A percentile compares a stretch with the other conserved stretches of the same genome.
These are phyloP conservation scores for Tetratostichococcus sp. DNA, from an alignment of 139 green algal genomes.

Conservation along the genomic window DNA sequence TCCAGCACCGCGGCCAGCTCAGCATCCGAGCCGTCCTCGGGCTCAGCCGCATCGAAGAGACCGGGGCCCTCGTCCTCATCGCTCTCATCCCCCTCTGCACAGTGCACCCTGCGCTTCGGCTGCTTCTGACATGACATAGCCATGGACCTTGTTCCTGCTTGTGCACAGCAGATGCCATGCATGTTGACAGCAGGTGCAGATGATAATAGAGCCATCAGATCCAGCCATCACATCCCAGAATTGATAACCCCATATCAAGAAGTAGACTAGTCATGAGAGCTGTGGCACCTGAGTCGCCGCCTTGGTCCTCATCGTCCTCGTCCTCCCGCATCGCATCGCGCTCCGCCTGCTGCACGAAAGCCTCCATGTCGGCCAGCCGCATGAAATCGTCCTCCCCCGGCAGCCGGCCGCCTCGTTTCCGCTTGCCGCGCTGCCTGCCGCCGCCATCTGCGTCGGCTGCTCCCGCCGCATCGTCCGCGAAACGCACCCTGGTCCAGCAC, in stretches of 20 bases:
- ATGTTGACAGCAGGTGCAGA: no score
- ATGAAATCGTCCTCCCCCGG: constrained; percentile 73
- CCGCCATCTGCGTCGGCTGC: neutral
- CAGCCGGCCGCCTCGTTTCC: constrained; percentile 5
- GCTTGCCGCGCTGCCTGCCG: neutral
- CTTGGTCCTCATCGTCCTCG: constrained; percentile 29
- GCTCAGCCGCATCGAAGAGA: constrained; percentile 4
- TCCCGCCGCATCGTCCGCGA: constrained; percentile 7
- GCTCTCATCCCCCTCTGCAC: neutral
- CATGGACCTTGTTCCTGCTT: no score
- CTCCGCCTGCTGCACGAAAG: constrained; percentile 84
- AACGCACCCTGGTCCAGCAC: neutral
- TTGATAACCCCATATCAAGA: no score
- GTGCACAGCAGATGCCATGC: neutral
- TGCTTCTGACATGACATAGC: no score
- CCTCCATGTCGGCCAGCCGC: constrained; percentile 80
- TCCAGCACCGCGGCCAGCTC: constrained; percentile 42
- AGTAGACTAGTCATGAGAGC: no score
- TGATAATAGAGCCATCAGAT: no score
- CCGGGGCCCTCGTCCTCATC: constrained; percentile 3
- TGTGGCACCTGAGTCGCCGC: constrained; percentile 27
- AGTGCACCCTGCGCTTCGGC: neutral
- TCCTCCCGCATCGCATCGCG: constrained; percentile 28
- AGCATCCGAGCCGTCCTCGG: constrained; percentile 36
- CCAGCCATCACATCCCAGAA: no score